Evolutionary conservation across 106 monocot species (phyloP).

Genomic region (Acorus calamus): DNA sequence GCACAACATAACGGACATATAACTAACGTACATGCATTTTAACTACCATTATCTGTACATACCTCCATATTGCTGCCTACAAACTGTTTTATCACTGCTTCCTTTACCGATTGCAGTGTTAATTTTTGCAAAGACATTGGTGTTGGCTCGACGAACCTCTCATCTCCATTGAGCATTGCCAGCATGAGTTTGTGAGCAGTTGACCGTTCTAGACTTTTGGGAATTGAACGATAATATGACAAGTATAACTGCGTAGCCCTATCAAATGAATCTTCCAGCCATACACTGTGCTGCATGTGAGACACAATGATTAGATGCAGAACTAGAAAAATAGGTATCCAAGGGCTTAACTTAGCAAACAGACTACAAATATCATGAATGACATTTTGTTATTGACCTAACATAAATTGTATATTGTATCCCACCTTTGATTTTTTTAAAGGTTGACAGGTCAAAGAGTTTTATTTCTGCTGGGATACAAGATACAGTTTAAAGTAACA

Average conservation of each 20-base stretch:
- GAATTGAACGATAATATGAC: constrained; percentile 91
- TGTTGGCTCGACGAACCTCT: constrained; percentile 90
- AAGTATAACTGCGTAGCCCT: constrained; percentile 87
- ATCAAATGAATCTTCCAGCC: constrained; percentile 99
- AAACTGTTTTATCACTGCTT: constrained; percentile 97
- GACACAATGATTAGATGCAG: background rate
- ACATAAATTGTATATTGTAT: too few relatives aligned
- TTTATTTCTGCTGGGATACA: too few relatives aligned
- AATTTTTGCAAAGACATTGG: constrained; percentile 81
- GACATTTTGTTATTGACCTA: too few relatives aligned
- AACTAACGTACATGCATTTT: background rate
- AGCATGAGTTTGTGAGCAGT: constrained; percentile 94
- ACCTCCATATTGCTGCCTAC: constrained; percentile 90
- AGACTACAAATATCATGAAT: too few relatives aligned
- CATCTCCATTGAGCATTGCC: constrained; percentile 94
- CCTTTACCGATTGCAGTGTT: constrained; percentile 68
- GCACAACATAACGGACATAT: too few relatives aligned
- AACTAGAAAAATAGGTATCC: background rate
- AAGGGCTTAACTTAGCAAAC: background rate
- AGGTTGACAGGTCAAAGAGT: too few relatives aligned
- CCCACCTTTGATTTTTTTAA: too few relatives aligned
- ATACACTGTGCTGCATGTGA: constrained; percentile 79
- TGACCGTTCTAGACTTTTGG: constrained; percentile 95
- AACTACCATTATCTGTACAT: background rate
- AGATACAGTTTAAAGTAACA: too few relatives aligned